Evolutionary conservation across 1,139 yeast species (phyloP).

Genomic region (Schwanniomyces etchellsii): DNA sequence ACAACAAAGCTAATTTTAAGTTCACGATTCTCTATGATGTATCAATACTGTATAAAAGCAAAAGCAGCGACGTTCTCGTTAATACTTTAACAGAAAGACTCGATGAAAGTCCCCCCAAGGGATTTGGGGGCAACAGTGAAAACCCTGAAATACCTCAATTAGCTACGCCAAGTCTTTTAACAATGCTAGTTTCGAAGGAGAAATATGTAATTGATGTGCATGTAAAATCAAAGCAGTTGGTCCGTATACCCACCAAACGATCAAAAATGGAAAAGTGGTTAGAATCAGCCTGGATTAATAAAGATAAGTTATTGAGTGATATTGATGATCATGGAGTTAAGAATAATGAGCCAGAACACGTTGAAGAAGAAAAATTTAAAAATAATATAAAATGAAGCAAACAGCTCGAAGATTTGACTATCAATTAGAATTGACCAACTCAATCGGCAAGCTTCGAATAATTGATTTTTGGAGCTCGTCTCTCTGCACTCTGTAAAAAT

Average conservation of each 20-base stretch:
- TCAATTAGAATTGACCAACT: too few species aligned
- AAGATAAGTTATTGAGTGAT: constrained; percentile 37
- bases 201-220: constrained; percentile 44
- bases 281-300: constrained; percentile 65
- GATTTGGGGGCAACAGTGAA: background rate
- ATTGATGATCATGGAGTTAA: background rate
- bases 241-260: constrained; percentile 47
- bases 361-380: too few species aligned
- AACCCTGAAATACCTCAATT: background rate
- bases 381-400: too few species aligned
- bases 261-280: constrained; percentile 62
- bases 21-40: constrained; percentile 47
- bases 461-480: constrained; percentile 77
- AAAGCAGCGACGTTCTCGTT: too few species aligned
- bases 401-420: too few species aligned
- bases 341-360: background rate
- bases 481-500: constrained; percentile 75
- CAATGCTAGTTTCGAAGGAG: constrained; percentile 41
- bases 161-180: constrained; percentile 47
- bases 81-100: background rate
- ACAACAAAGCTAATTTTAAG: constrained; percentile 22
- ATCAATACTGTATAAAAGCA: constrained; percentile 39
- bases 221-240: constrained; percentile 40
- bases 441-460: constrained; percentile 47
- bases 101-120: too few species aligned